A percentile compares a stretch with the other conserved stretches of the same genome.
These are phyloP conservation scores for Eragrostis nindensis DNA, from an alignment of 176 grass and related monocot species.

Conservation along the genomic window DNA sequence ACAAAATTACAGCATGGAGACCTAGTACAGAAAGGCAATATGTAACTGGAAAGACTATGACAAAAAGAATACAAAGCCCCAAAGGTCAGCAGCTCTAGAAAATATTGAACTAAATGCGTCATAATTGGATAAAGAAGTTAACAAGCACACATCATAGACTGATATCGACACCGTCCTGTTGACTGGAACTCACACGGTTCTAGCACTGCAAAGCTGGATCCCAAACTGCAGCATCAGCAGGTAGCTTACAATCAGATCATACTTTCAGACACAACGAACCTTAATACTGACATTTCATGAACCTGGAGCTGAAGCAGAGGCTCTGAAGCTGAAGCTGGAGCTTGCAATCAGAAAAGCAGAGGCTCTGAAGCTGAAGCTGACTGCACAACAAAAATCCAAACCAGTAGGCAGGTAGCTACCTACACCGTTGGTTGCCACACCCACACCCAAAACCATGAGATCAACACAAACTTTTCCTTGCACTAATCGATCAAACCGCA, in stretches of 20 bases:
- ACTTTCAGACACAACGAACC: not conserved
- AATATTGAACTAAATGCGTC: too few relatives aligned
- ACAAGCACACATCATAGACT: too few relatives aligned
- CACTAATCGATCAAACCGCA: constrained; percentile 4
- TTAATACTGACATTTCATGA: not conserved
- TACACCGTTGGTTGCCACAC: not conserved
- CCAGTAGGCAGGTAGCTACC: not conserved
- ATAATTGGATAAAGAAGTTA: too few relatives aligned
- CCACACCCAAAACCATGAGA: not conserved
- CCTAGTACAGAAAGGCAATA: too few relatives aligned
- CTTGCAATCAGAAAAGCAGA: too few relatives aligned
- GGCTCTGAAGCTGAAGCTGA: constrained; percentile 37
- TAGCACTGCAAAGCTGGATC: too few relatives aligned
- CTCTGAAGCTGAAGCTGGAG: too few relatives aligned
- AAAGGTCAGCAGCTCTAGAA: too few relatives aligned
- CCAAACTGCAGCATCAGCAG: not conserved
- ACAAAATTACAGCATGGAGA: too few relatives aligned
- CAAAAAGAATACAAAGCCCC: too few relatives aligned
- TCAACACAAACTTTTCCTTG: not conserved
- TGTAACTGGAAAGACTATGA: too few relatives aligned
- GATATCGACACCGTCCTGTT: too few relatives aligned
- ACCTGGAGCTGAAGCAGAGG: not conserved
- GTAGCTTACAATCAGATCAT: not conserved
- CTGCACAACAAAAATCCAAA: constrained; percentile 29
- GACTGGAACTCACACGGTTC: not conserved